Percentiles rank a stretch among this genome's conserved stretches.
Conservation (phyloP, 345 rosid species). For the Nephelium lappaceum region DNA sequence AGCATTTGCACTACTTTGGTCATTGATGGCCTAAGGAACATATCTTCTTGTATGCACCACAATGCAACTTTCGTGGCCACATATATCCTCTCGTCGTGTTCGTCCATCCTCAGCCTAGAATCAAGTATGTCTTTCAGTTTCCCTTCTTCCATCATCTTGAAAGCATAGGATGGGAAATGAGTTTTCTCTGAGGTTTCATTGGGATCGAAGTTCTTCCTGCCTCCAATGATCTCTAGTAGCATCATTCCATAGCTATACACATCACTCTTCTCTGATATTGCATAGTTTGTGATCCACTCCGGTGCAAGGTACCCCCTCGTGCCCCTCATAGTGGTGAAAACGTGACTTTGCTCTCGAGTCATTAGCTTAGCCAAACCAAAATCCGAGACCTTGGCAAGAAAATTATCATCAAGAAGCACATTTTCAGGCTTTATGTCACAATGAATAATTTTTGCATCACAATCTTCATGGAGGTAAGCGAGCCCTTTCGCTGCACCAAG, state of each 20-base stretch:
- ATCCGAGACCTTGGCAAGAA: constrained; percentile 89
- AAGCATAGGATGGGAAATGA: constrained; percentile 85
- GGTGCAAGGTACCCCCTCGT: constrained; percentile 96
- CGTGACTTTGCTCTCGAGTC: constrained; percentile 92
- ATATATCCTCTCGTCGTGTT: constrained; percentile 48
- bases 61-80: constrained; percentile 73
- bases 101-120: constrained; percentile 45
- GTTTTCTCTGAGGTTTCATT: constrained; percentile 69
- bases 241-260: constrained; percentile 94
- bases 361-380: constrained; percentile 91
- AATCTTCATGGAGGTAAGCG: constrained; percentile 91
- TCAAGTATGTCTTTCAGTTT: constrained; percentile 70
- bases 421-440: constrained; percentile 97
- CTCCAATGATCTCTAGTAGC: constrained; percentile 80
- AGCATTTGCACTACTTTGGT: constrained; percentile 92
- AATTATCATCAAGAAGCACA: constrained; percentile 77
- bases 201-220: constrained; percentile 77
- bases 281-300: constrained; percentile 93
- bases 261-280: constrained; percentile 92
- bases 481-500: constrained; percentile 86
- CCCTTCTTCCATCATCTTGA: constrained; percentile 93
- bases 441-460: constrained; percentile 79
- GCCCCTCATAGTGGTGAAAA: constrained; percentile 86
- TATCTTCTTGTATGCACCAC: constrained; percentile 96
- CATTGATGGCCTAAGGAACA: constrained; percentile 81